Conservation (phyloP, 352 stramenopile species). For the Sclerospora graminicola region DNA sequence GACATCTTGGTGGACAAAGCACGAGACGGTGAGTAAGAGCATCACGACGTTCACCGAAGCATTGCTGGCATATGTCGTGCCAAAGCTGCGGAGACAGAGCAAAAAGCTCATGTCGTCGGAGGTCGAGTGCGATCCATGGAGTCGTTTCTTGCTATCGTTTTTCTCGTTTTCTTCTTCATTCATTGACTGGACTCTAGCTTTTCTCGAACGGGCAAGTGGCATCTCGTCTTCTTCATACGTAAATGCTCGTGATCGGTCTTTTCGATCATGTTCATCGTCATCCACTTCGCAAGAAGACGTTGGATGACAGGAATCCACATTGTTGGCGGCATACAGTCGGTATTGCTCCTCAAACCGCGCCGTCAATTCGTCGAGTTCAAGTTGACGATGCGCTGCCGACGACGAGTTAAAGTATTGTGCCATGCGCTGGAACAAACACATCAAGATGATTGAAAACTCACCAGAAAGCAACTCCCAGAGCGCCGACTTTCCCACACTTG, state of each 20-base stretch:
- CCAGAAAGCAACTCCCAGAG: constrained; percentile 47
- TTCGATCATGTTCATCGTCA: constrained; percentile 40
- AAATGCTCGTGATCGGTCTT: constrained; percentile 28
- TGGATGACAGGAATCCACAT: constrained; percentile 20
- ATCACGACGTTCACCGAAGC: constrained; percentile 73
- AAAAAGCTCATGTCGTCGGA: constrained; percentile 48
- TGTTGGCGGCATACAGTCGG: constrained; percentile 28
- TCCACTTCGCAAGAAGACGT: constrained; percentile 46
- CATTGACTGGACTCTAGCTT: background rate
- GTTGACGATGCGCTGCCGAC: constrained; percentile 22
- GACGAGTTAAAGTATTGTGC: constrained; percentile 61
- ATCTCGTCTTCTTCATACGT: constrained; percentile 20
- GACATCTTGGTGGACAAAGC: constrained; percentile 69
- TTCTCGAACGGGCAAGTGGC: constrained; percentile 8
- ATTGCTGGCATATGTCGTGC: constrained; percentile 60
- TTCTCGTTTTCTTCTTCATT: no score
- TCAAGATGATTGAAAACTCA: constrained; percentile 59
- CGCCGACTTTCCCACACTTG: constrained; percentile 16
- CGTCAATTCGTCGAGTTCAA: constrained; percentile 27
- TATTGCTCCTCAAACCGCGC: constrained; percentile 42
- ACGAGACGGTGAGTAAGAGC: constrained; percentile 63
- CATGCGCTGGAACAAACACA: constrained; percentile 63
- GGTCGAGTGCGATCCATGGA: constrained; percentile 5
- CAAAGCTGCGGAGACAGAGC: constrained; percentile 50
- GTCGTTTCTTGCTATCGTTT: constrained; percentile 5